These are phyloP conservation scores for Beauveria scarabaeidicola DNA, from an alignment of 2,329 filamentous ascomycete genomes.

Conservation along the genomic window DNA sequence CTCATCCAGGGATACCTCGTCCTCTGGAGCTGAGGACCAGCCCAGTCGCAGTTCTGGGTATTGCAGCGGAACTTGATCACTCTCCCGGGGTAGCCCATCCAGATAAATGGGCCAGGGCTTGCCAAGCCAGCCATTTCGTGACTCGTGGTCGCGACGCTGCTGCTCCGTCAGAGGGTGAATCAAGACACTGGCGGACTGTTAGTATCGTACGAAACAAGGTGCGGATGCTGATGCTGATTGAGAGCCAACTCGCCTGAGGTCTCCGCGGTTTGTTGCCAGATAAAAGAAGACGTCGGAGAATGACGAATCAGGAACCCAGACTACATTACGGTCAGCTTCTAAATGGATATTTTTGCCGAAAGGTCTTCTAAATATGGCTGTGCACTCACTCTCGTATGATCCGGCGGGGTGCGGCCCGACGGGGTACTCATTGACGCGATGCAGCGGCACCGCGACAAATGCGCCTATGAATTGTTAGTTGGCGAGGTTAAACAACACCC, in stretches of 20 bases:
- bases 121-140: constrained; percentile 25
- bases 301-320: constrained; percentile 27
- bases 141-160: constrained; percentile 25
- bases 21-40: constrained; percentile 20
- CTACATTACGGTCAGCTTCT: constrained; percentile 12
- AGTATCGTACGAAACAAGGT: background rate
- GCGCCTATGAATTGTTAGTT: constrained; percentile 18
- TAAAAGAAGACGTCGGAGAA: constrained; percentile 29
- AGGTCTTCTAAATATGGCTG: background rate
- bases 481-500: background rate
- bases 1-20: constrained; percentile 24
- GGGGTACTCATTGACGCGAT: constrained; percentile 24
- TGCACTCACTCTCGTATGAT: constrained; percentile 23
- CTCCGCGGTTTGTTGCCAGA: constrained; percentile 23
- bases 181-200: constrained; percentile 18
- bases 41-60: constrained; percentile 24
- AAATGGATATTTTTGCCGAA: background rate
- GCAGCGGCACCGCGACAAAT: constrained; percentile 25
- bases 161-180: constrained; percentile 24
- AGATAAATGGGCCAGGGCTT: constrained; percentile 26
- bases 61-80: constrained; percentile 22
- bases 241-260: constrained; percentile 17
- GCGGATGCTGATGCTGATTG: too few species aligned
- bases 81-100: constrained; percentile 19
- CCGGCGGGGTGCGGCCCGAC: constrained; percentile 27